Evolutionary conservation across 108 stramenopile species (phyloP).

Genomic region (Parmales sp.): DNA sequence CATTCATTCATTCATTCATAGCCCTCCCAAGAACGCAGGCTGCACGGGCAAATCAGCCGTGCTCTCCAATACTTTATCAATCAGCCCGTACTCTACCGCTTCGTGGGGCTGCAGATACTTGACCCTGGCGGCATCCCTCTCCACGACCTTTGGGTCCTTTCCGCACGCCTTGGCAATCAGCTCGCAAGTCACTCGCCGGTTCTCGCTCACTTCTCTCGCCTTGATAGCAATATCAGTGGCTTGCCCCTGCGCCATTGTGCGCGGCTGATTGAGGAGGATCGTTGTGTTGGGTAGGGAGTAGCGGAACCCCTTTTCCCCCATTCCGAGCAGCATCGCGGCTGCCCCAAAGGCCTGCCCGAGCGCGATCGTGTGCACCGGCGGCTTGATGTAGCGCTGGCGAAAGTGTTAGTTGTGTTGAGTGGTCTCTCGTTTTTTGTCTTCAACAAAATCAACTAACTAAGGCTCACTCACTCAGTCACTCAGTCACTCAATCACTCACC

Average conservation of each 20-base stretch:
- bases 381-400: constrained; percentile 93
- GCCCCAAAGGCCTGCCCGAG: constrained; percentile 94
- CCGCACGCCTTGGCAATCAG: constrained; percentile 80
- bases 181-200: constrained; percentile 75
- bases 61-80: constrained; percentile 80
- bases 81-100: constrained; percentile 90
- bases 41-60: constrained; percentile 53
- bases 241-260: constrained; percentile 81
- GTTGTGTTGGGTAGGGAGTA: constrained; percentile 87
- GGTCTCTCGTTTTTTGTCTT: too few relatives aligned
- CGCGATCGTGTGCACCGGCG: constrained; percentile 88
- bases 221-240: constrained; percentile 94
- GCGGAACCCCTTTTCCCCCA: constrained; percentile 69
- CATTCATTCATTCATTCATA: neutral
- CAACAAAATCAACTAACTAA: too few relatives aligned
- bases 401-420: too few relatives aligned
- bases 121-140: constrained; percentile 76
- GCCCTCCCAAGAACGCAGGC: constrained; percentile 39
- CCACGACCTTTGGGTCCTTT: constrained; percentile 75
- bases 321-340: constrained; percentile 88
- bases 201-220: constrained; percentile 79
- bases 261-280: constrained; percentile 89
- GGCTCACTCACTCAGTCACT: too few relatives aligned
- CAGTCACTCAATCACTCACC: too few relatives aligned
- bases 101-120: constrained; percentile 93